Conservation (phyloP, 192 early-diverging fungal genomes). For the Umbelopsis vinacea region DNA sequence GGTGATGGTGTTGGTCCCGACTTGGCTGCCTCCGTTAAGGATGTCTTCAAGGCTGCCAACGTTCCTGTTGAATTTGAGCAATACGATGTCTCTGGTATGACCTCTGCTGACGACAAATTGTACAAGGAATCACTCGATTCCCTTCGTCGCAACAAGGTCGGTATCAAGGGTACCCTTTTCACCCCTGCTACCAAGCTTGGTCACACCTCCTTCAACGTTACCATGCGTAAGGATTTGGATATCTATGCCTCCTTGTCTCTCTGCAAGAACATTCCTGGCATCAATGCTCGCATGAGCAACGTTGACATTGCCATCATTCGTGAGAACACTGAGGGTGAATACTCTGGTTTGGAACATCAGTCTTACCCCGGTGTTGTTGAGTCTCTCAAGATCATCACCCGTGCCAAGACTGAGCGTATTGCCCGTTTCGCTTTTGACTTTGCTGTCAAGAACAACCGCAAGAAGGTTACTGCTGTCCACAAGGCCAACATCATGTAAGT, state of each 20-base stretch:
- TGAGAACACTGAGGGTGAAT: constrained; percentile 99
- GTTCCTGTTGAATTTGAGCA: constrained; percentile 98
- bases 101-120: constrained; percentile 76
- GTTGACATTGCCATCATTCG: constrained; percentile 99
- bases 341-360: constrained; percentile 98
- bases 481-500: constrained; percentile 99
- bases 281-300: constrained; percentile 86
- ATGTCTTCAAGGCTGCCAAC: constrained; percentile 90
- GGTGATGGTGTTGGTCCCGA: constrained; percentile 99
- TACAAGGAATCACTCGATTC: constrained; percentile 92
- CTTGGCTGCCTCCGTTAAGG: constrained; percentile 88
- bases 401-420: constrained; percentile 98
- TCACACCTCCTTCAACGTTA: constrained; percentile 96
- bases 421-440: constrained; percentile 99
- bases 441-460: constrained; percentile 94
- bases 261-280: constrained; percentile 88
- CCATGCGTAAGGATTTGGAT: constrained; percentile 96
- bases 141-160: constrained; percentile 93
- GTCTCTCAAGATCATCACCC: constrained; percentile 97
- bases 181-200: constrained; percentile 87
- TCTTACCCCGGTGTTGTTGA: constrained; percentile 98
- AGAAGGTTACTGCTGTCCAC: constrained; percentile 98
- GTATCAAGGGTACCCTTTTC: constrained; percentile 92
- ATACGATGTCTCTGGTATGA: constrained; percentile 94
- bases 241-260: constrained; percentile 96